Percentiles rank a stretch among this genome's conserved stretches.
Evolutionary conservation across 139 green algal genomes (phyloP).

Genomic region (Chlamydomonas incerta): DNA sequence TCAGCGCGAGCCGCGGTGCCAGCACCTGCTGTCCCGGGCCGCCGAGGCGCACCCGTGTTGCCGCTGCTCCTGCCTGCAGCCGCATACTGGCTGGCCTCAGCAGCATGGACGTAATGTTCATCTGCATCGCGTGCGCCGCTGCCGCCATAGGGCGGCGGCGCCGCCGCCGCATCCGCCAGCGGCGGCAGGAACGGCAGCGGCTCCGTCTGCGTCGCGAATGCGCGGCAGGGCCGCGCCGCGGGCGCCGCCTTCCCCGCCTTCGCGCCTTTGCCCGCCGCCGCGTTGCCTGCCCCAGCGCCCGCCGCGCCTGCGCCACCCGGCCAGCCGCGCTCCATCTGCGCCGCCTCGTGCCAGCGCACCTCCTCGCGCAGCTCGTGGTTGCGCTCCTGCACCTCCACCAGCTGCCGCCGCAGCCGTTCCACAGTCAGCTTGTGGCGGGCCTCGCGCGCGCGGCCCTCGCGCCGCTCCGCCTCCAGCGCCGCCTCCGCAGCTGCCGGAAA

Average conservation of each 20-base stretch:
- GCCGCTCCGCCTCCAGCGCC: constrained; percentile 73
- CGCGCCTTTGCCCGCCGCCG: constrained; percentile 5
- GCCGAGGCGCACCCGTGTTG: not conserved
- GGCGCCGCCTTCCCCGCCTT: not conserved
- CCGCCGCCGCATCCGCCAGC: not conserved
- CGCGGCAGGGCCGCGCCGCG: not conserved
- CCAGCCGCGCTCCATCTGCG: constrained; percentile 63
- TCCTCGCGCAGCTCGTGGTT: constrained; percentile 81
- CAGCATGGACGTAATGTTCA: too few species aligned
- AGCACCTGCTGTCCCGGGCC: too few species aligned
- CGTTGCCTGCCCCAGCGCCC: constrained; percentile 6
- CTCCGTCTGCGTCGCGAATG: not conserved
- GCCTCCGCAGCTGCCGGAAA: constrained; percentile 58
- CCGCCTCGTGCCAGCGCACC: constrained; percentile 77
- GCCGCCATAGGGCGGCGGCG: not conserved
- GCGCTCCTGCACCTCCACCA: constrained; percentile 79
- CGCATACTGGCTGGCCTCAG: too few species aligned
- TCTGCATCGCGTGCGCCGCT: too few species aligned
- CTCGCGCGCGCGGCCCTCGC: constrained; percentile 67
- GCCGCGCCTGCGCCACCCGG: not conserved
- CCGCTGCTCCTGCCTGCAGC: not conserved
- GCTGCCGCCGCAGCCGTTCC: constrained; percentile 82
- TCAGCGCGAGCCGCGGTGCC: too few species aligned
- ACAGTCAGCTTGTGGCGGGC: constrained; percentile 84
- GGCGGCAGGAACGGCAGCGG: not conserved